Conservation (phyloP, 2,329 filamentous ascomycete genomes). For the Colletotrichum karsti region DNA sequence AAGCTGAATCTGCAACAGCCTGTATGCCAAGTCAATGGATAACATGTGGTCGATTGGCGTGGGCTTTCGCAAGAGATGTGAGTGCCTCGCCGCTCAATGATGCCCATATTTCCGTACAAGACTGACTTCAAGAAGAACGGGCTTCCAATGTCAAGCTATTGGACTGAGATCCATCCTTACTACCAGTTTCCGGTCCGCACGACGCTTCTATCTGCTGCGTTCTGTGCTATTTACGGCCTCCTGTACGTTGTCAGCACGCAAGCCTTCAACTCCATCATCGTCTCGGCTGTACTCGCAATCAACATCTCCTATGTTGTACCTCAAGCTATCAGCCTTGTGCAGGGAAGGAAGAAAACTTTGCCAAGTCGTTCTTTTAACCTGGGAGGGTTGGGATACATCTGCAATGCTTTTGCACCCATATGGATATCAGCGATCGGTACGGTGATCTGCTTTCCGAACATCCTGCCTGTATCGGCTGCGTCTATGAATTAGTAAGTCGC, state of each 20-base stretch:
- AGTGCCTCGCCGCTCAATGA: slow-evolving; percentile 19
- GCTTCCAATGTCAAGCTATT: slow-evolving; percentile 35
- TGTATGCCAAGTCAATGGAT: slow-evolving; percentile 39
- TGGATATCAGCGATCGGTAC: slow-evolving; percentile 32
- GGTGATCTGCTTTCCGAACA: slow-evolving; percentile 35
- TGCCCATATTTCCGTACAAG: not conserved
- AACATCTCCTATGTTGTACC: slow-evolving; percentile 41
- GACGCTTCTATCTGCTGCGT: slow-evolving; percentile 35
- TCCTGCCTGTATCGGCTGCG: slow-evolving; percentile 27
- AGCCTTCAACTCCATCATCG: slow-evolving; percentile 45
- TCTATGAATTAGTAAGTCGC: slow-evolving; percentile 10
- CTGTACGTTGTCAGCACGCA: slow-evolving; percentile 40
- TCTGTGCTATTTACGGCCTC: slow-evolving; percentile 40
- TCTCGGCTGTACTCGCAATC: slow-evolving; percentile 35
- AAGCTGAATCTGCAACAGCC: slow-evolving; percentile 13
- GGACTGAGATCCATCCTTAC: slow-evolving; percentile 32
- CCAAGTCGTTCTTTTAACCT: slow-evolving; percentile 32
- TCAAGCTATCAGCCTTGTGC: slow-evolving; percentile 33
- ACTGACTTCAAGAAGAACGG: slow-evolving; percentile 23
- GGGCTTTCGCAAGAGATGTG: slow-evolving; percentile 43
- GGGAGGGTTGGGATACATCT: slow-evolving; percentile 30
- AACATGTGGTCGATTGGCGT: slow-evolving; percentile 39
- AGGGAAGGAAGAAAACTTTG: slow-evolving; percentile 31
- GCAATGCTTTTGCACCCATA: slow-evolving; percentile 32
- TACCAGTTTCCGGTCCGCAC: slow-evolving; percentile 38